Percentiles rank a stretch among this genome's conserved stretches.
Evolutionary conservation across 352 stramenopile genomes (phyloP).

Genomic region (Pythium aquatile): DNA sequence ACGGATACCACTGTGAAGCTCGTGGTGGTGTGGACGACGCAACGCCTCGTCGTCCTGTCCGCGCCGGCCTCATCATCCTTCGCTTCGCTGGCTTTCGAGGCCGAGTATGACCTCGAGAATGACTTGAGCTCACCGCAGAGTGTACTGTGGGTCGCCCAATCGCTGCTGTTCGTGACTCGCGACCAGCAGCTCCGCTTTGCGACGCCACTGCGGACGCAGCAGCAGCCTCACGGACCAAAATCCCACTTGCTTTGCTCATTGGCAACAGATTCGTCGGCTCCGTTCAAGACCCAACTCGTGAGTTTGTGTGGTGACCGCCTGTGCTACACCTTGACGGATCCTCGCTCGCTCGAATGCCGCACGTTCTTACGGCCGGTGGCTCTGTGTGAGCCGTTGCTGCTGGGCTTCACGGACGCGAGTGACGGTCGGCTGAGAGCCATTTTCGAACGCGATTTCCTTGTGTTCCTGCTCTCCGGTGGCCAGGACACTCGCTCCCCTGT

Average conservation of each 20-base stretch:
- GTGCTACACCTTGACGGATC: conserved; percentile 44
- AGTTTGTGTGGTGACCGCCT: conserved; percentile 53
- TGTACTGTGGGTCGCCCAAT: conserved; percentile 69
- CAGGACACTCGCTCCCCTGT: conserved; percentile 46
- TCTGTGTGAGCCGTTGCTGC: conserved; percentile 51
- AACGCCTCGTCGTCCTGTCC: conserved; percentile 58
- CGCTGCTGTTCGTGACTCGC: conserved; percentile 56
- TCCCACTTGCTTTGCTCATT: conserved; percentile 38
- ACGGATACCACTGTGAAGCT: conserved; percentile 21
- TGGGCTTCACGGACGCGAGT: conserved; percentile 36
- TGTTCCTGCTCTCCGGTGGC: conserved; percentile 45
- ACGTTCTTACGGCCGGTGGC: conserved; percentile 42
- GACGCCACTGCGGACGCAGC: conserved; percentile 37
- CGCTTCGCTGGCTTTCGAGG: conserved; percentile 30
- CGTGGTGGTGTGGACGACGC: conserved; percentile 50
- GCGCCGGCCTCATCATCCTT: conserved; percentile 25
- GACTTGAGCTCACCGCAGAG: conserved; percentile 47
- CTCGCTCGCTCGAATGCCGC: conserved; percentile 35
- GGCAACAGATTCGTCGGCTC: conserved; percentile 14
- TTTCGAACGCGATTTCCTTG: conserved; percentile 59
- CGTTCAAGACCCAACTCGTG: conserved; percentile 39
- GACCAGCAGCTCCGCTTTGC: conserved; percentile 51
- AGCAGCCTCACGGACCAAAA: background rate
- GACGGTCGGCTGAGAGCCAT: conserved; percentile 46
- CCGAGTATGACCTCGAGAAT: conserved; percentile 32